A percentile compares a stretch with the other conserved stretches of the same genome.
Conservation (phyloP, 2,329 filamentous ascomycete genomes). For the Colletotrichum sp. region DNA sequence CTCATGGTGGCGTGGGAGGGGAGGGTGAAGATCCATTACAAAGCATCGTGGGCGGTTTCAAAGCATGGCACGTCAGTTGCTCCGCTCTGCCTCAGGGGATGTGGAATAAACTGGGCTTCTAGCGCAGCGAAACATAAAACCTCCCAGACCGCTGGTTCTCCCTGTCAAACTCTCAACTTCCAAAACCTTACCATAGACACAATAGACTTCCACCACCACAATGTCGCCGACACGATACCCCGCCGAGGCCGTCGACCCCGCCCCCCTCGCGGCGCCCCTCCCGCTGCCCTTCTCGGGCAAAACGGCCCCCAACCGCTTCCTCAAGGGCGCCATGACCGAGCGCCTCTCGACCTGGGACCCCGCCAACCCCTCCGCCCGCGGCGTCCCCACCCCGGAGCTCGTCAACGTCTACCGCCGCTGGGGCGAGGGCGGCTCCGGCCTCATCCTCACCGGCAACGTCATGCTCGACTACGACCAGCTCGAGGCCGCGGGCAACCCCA, state of each 20-base stretch:
- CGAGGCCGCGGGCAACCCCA: slow-evolving; percentile 58
- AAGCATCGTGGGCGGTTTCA: background rate
- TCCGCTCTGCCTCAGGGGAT: background rate
- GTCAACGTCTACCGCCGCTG: slow-evolving; percentile 63
- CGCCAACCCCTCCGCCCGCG: slow-evolving; percentile 53
- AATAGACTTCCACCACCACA: background rate
- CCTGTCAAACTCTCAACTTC: fast-evolving
- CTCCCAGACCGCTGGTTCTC: background rate
- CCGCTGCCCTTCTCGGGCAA: slow-evolving; percentile 56
- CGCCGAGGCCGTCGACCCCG: slow-evolving; percentile 1
- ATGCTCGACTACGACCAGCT: slow-evolving; percentile 64
- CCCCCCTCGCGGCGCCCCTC: slow-evolving; percentile 47
- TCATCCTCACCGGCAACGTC: slow-evolving; percentile 65
- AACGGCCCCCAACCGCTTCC: slow-evolving; percentile 66
- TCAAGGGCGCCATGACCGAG: slow-evolving; percentile 74
- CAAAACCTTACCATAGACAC: background rate
- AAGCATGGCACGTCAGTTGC: background rate
- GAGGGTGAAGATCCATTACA: background rate
- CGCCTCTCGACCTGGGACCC: slow-evolving; percentile 66
- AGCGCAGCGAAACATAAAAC: background rate
- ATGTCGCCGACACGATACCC: slow-evolving; percentile 10
- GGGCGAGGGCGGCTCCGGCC: slow-evolving; percentile 57
- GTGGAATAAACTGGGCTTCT: background rate
- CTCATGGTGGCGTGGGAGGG: background rate
- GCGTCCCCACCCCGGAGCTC: slow-evolving; percentile 42